phyloP scores from a whole-genome alignment of 352 stramenopile genomes.

The Blastocystis sp. region DNA sequence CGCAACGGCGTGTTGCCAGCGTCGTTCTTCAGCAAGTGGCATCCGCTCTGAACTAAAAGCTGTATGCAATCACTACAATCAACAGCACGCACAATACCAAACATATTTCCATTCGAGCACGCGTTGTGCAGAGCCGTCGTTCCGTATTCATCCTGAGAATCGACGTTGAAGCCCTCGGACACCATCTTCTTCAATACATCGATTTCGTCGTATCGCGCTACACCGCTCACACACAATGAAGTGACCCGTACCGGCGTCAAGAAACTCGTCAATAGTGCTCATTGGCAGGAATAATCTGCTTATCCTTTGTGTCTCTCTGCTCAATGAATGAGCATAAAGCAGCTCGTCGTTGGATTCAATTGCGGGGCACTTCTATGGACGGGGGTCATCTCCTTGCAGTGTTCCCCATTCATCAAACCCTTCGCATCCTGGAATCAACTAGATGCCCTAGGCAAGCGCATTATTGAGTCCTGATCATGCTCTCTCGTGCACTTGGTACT shows the following conservation, averaged over 20 bases:
- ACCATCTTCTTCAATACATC: neutral
- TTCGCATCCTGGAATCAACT: too few species aligned
- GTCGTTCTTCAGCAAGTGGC: slow-evolving; percentile 17
- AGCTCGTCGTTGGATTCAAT: too few species aligned
- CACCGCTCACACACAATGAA: neutral
- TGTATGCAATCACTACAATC: neutral
- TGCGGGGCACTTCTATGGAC: too few species aligned
- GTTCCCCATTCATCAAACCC: too few species aligned
- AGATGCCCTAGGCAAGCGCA: too few species aligned
- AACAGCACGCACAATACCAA: neutral
- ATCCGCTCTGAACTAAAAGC: neutral
- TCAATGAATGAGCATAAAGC: too few species aligned
- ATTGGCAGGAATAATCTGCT: too few species aligned
- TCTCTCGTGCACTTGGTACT: neutral
- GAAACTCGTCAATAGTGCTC: neutral
- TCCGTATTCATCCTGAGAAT: neutral
- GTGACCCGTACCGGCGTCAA: neutral
- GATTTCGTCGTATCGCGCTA: neutral
- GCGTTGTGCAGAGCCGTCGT: neutral
- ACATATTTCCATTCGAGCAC: neutral
- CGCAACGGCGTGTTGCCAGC: slow-evolving; percentile 5
- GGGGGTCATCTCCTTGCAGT: too few species aligned
- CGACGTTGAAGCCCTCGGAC: neutral
- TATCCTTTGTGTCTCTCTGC: too few species aligned
- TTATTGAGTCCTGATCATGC: neutral